Conservation (phyloP, 805 yeast genomes). For the Kuraishia borneana region DNA sequence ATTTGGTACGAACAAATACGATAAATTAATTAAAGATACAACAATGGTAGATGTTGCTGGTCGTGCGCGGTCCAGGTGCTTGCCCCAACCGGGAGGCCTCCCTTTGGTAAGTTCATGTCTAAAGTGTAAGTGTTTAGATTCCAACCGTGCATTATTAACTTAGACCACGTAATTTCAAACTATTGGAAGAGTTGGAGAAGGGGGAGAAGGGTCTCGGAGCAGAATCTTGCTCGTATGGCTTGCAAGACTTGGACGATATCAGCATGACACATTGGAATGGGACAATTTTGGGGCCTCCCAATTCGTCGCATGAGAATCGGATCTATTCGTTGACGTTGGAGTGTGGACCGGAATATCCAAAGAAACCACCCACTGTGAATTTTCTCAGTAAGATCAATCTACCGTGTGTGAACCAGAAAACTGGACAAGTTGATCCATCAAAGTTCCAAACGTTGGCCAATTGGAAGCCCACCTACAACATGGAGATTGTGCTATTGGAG, state of each 20-base stretch:
- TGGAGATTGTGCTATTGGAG: constrained; percentile 88
- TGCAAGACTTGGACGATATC: constrained; percentile 83
- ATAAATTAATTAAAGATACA: no score
- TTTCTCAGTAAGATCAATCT: constrained; percentile 80
- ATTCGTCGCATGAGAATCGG: constrained; percentile 74
- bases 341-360: constrained; percentile 83
- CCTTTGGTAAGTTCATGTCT: no score
- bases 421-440: constrained; percentile 42
- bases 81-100: no score
- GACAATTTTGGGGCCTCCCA: constrained; percentile 93
- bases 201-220: constrained; percentile 98
- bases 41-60: no score
- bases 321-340: constrained; percentile 74
- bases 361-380: constrained; percentile 71
- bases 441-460: constrained; percentile 58
- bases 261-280: constrained; percentile 97
- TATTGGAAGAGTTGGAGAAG: constrained; percentile 91
- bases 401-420: constrained; percentile 70
- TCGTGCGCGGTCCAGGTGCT: no score
- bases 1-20: not conserved
- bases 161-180: constrained; percentile 91
- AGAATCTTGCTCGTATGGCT: constrained; percentile 92
- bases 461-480: constrained; percentile 87
- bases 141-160: no score
- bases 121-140: no score